phyloP scores from a whole-genome alignment of 2,329 filamentous ascomycete genomes.

The Trichoderma simmonsii region DNA sequence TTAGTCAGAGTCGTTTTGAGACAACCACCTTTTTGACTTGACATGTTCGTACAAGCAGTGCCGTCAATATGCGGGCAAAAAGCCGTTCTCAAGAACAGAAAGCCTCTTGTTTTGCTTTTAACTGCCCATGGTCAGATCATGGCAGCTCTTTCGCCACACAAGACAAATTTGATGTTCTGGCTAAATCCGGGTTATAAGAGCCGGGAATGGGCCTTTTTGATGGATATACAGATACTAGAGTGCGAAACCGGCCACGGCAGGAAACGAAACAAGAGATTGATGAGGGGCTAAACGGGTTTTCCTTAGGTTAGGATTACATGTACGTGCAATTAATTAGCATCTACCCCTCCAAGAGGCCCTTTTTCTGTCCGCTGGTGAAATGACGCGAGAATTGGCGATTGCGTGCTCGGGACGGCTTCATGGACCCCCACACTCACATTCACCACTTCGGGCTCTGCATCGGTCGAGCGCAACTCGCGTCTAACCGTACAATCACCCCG shows the following conservation, averaged over 20 bases:
- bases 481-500: background rate
- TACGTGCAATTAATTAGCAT: background rate
- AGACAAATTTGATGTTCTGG: background rate
- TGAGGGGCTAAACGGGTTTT: background rate
- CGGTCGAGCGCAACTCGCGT: background rate
- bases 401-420: conserved; percentile 15
- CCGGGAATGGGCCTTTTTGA: background rate
- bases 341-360: background rate
- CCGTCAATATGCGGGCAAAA: background rate
- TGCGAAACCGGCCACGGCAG: background rate
- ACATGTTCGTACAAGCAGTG: background rate
- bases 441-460: background rate
- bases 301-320: background rate
- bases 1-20: background rate
- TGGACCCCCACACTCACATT: conserved; percentile 5
- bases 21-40: background rate
- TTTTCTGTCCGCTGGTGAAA: background rate
- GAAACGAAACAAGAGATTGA: background rate
- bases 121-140: background rate
- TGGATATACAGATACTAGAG: background rate
- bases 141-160: background rate
- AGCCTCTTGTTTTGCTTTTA: background rate
- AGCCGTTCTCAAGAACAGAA: background rate
- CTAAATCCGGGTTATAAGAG: background rate
- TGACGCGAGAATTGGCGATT: conserved; percentile 16